A percentile compares a stretch with the other conserved stretches of the same genome.
phyloP scores from a whole-genome alignment of 306 rosid species.

The Rubus parviflorus region DNA sequence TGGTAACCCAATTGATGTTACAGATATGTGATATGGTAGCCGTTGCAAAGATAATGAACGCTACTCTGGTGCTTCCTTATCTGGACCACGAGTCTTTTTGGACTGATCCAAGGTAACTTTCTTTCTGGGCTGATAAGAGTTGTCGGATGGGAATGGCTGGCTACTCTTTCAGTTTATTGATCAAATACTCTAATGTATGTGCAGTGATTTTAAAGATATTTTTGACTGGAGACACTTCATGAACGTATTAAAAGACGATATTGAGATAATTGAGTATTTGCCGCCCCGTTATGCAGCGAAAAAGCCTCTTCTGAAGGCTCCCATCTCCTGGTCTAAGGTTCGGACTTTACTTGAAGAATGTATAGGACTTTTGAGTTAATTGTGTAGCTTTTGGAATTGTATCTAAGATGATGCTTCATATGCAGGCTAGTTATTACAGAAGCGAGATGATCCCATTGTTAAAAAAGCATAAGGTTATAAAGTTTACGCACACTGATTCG shows the following conservation, averaged over 20 bases:
- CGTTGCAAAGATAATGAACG: slow-evolving; percentile 93
- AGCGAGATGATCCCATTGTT: slow-evolving; percentile 69
- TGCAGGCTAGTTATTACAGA: slow-evolving; percentile 95
- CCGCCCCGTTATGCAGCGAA: slow-evolving; percentile 53
- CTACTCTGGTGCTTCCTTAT: slow-evolving; percentile 90
- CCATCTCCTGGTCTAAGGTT: slow-evolving; percentile 99
- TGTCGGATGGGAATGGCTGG: neutral
- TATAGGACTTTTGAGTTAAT: neutral
- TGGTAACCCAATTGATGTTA: slow-evolving; percentile 16
- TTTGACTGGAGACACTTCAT: slow-evolving; percentile 97
- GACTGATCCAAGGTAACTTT: slow-evolving; percentile 92
- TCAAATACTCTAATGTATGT: slow-evolving; percentile 17
- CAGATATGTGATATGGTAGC: slow-evolving; percentile 99
- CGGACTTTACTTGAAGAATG: slow-evolving; percentile 12
- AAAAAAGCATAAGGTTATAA: slow-evolving; percentile 62
- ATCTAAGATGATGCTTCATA: slow-evolving; percentile 37
- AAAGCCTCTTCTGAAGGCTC: slow-evolving; percentile 74
- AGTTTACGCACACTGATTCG: slow-evolving; percentile 87
- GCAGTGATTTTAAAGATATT: slow-evolving; percentile 93
- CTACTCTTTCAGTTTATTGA: neutral
- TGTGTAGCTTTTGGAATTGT: slow-evolving; percentile 5
- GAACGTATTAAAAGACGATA: slow-evolving; percentile 61
- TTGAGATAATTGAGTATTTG: slow-evolving; percentile 74
- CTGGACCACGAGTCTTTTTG: slow-evolving; percentile 94
- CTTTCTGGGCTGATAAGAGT: neutral